These are phyloP conservation scores for Aureobasidium lini DNA, from an alignment of 2,329 filamentous ascomycete species.

Conservation along the genomic window DNA sequence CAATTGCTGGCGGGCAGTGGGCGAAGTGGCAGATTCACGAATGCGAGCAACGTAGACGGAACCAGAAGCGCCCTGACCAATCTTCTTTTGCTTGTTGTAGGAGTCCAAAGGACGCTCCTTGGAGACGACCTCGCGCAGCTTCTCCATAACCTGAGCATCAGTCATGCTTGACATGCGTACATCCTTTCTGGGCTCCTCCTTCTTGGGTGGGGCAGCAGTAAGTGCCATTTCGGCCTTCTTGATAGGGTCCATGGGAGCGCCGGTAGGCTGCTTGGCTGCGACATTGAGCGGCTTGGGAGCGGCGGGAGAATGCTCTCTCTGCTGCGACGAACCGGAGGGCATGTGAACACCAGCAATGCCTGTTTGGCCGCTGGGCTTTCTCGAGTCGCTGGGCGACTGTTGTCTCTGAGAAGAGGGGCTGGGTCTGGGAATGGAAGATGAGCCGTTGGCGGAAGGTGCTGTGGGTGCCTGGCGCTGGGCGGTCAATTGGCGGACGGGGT, in stretches of 20 bases:
- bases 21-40: slow-evolving; percentile 78
- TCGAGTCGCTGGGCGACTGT: slow-evolving; percentile 23
- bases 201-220: slow-evolving; percentile 49
- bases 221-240: slow-evolving; percentile 87
- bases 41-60: slow-evolving; percentile 97
- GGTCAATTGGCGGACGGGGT: slow-evolving; percentile 44
- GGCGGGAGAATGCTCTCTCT: slow-evolving; percentile 21
- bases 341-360: slow-evolving; percentile 2
- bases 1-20: slow-evolving; percentile 68
- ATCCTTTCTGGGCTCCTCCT: slow-evolving; percentile 76
- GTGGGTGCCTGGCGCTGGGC: slow-evolving; percentile 80
- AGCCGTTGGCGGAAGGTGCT: slow-evolving; percentile 45
- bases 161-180: slow-evolving; percentile 98
- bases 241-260: slow-evolving; percentile 56
- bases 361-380: slow-evolving; percentile 22
- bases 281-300: slow-evolving; percentile 47
- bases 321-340: slow-evolving; percentile 16
- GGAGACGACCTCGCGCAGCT: slow-evolving; percentile 86
- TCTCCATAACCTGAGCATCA: slow-evolving; percentile 94
- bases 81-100: slow-evolving; percentile 99
- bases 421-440: slow-evolving; percentile 8
- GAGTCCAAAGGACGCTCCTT: slow-evolving; percentile 91
- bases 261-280: slow-evolving; percentile 39
- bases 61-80: slow-evolving; percentile 94
- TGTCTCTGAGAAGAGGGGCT: slow-evolving; percentile 24